phyloP scores from a whole-genome alignment of 2,329 filamentous ascomycete genomes.

The Colletotrichum coccodes region DNA sequence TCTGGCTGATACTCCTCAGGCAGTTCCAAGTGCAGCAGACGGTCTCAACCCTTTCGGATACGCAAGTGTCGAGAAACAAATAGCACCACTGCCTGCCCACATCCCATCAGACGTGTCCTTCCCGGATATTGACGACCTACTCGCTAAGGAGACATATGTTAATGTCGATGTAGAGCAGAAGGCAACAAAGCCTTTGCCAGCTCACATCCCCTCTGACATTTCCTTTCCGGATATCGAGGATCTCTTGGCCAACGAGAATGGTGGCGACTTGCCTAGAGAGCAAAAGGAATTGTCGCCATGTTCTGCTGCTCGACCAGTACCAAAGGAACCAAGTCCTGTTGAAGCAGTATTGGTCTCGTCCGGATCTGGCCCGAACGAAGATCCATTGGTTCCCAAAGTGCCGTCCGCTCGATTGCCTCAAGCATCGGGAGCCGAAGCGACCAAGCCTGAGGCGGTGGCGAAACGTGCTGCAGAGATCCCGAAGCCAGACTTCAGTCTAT shows the following conservation, averaged over 20 bases:
- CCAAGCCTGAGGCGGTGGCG: neutral
- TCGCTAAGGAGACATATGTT: neutral
- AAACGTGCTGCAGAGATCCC: neutral
- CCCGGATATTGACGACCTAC: conserved; percentile 25
- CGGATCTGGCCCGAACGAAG: neutral
- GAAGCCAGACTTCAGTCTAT: conserved; percentile 67
- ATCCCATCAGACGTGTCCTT: conserved; percentile 23
- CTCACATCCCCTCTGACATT: conserved; percentile 10
- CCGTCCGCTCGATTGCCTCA: neutral
- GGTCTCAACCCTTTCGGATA: conserved; percentile 52
- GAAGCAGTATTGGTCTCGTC: neutral
- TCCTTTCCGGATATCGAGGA: conserved; percentile 31
- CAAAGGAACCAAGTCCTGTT: no score
- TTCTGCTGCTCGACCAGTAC: neutral
- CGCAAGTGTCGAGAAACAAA: neutral
- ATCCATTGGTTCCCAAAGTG: neutral
- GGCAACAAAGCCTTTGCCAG: neutral
- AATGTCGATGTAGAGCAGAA: neutral
- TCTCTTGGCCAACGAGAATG: neutral
- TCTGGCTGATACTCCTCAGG: conserved; percentile 56
- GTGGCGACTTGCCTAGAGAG: neutral
- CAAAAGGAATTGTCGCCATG: neutral
- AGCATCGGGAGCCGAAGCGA: neutral
- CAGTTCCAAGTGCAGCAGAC: conserved; percentile 37
- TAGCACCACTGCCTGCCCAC: neutral